These are phyloP conservation scores for Daldinia decipiens DNA, from an alignment of 495 filamentous ascomycete species.

Conservation along the genomic window DNA sequence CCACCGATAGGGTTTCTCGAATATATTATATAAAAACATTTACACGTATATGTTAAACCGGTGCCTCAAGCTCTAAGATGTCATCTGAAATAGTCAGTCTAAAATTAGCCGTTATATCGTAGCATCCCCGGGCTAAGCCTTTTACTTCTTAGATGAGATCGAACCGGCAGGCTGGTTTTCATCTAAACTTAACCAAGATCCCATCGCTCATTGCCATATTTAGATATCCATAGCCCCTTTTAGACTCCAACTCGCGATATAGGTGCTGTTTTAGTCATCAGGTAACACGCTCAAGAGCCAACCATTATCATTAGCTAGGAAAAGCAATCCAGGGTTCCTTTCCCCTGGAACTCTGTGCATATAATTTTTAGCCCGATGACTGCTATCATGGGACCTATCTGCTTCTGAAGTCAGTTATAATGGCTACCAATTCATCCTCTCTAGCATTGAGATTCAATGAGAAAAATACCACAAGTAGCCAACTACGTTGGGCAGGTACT, in stretches of 20 bases:
- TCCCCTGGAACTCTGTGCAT: conserved; percentile 21
- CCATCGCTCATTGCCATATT: neutral
- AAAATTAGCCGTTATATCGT: neutral
- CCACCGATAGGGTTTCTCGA: neutral
- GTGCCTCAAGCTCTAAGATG: neutral
- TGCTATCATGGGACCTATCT: conserved; percentile 8
- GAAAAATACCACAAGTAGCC: neutral
- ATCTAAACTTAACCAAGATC: neutral
- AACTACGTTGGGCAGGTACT: neutral
- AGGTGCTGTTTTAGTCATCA: neutral
- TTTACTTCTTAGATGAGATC: conserved; percentile 8
- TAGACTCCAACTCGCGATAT: conserved; percentile 17
- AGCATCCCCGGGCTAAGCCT: conserved; percentile 3
- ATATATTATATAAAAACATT: neutral
- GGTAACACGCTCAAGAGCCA: conserved; percentile 3
- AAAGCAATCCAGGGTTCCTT: conserved; percentile 2
- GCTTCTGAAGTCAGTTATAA: neutral
- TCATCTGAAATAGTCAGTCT: neutral
- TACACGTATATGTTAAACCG: neutral
- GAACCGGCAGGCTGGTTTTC: conserved; percentile 13
- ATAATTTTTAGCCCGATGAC: conserved; percentile 12
- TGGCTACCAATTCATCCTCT: neutral
- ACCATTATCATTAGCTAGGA: conserved; percentile 1
- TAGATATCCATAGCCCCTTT: neutral
- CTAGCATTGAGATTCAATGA: neutral